phyloP scores from a whole-genome alignment of 306 rosid species.

The Gynostemma pentaphyllum region DNA sequence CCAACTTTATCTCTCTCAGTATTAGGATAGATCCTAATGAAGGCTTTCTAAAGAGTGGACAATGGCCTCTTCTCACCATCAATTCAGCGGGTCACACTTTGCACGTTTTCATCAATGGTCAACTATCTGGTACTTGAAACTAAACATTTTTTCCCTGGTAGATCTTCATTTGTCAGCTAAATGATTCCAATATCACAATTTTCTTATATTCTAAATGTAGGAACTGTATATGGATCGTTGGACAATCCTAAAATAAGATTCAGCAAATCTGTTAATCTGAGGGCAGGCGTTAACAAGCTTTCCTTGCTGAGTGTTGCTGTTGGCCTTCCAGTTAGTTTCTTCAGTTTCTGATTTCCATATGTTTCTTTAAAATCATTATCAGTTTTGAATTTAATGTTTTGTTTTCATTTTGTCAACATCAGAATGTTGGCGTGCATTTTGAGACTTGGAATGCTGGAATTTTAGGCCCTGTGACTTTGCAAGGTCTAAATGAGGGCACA shows the following conservation, averaged over 20 bases:
- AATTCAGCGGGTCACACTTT: constrained; percentile 87
- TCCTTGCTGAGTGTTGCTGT: constrained; percentile 73
- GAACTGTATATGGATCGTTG: constrained; percentile 54
- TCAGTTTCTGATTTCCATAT: background rate
- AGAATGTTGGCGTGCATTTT: constrained; percentile 76
- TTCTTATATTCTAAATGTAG: constrained; percentile 29
- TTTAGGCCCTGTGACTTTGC: constrained; percentile 76
- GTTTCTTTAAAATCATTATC: background rate
- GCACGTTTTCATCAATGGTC: constrained; percentile 83
- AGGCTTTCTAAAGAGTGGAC: constrained; percentile 51
- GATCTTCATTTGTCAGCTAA: background rate
- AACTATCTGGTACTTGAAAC: constrained; percentile 55
- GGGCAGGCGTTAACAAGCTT: constrained; percentile 75
- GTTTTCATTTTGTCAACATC: constrained; percentile 15
- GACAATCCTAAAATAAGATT: constrained; percentile 53
- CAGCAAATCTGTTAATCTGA: constrained; percentile 44
- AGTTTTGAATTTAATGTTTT: background rate
- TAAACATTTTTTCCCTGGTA: background rate
- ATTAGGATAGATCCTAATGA: constrained; percentile 61
- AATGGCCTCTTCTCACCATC: constrained; percentile 55
- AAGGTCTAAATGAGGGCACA: constrained; percentile 74
- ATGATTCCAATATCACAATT: constrained; percentile 1
- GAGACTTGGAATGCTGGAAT: constrained; percentile 94
- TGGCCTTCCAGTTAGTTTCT: constrained; percentile 75
- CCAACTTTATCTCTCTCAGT: constrained; percentile 24